Evolutionary conservation across 176 grass and related monocot genomes (phyloP).

Genomic region (Chrysopogon serrulatus): DNA sequence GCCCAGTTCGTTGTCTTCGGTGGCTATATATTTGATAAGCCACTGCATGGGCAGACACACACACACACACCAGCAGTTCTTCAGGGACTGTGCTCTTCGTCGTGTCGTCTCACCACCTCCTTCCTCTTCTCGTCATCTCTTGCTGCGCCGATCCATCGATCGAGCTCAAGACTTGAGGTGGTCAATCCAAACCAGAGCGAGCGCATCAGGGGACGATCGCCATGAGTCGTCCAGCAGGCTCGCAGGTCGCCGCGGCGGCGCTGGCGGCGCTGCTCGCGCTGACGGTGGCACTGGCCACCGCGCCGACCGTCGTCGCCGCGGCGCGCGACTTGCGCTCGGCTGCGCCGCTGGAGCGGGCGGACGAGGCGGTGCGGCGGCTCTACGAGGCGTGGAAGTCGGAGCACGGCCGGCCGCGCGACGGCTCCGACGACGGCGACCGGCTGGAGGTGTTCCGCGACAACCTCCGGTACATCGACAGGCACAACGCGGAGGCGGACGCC

Average conservation of each 20-base stretch:
- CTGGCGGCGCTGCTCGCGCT: not conserved
- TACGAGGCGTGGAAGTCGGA: constrained; percentile 12
- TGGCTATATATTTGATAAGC: not conserved
- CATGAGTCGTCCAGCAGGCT: not conserved
- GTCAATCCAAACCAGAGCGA: not conserved
- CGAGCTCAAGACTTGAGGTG: not conserved
- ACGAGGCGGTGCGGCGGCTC: not conserved
- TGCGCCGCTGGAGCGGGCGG: not conserved
- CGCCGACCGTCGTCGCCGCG: not conserved
- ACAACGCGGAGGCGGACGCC: constrained; percentile 56
- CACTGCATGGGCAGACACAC: not conserved
- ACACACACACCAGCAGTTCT: too few species aligned
- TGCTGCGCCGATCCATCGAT: not conserved
- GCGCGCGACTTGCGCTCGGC: not conserved
- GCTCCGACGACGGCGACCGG: not conserved
- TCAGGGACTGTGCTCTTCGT: not conserved
- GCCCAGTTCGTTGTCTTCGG: too few species aligned
- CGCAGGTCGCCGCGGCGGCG: not conserved
- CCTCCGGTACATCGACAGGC: constrained; percentile 46
- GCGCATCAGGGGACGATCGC: too few species aligned
- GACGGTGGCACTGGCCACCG: not conserved
- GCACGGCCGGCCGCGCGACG: not conserved
- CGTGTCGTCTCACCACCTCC: not conserved
- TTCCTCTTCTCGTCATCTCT: not conserved
- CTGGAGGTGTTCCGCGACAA: constrained; percentile 48